phyloP scores from a whole-genome alignment of 2,329 filamentous ascomycete species.

The Aspergillus ibericus region DNA sequence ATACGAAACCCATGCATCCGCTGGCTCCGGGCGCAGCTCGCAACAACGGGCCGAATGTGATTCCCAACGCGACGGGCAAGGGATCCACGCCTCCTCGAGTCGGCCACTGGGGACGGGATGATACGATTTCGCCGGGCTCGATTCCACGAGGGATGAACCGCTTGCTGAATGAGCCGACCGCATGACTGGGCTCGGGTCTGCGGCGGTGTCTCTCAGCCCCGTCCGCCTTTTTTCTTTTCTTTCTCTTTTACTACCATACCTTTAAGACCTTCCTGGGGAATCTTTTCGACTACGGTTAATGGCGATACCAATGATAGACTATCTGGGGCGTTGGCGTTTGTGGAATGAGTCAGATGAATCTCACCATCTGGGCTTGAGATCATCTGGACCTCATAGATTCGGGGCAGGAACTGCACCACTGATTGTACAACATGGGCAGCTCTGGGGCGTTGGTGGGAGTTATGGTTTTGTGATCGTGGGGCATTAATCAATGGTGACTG shows the following conservation, averaged over 20 bases:
- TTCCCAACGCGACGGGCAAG: slow-evolving; percentile 25
- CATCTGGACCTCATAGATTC: background rate
- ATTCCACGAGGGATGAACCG: slow-evolving; percentile 26
- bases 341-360: background rate
- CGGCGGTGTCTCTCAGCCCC: background rate
- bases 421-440: background rate
- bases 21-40: slow-evolving; percentile 35
- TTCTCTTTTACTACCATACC: slow-evolving; percentile 8
- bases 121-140: slow-evolving; percentile 26
- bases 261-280: slow-evolving; percentile 6
- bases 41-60: slow-evolving; percentile 34
- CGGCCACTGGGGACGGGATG: slow-evolving; percentile 16
- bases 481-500: background rate
- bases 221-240: slow-evolving; percentile 2
- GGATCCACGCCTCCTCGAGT: slow-evolving; percentile 13
- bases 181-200: slow-evolving; percentile 9
- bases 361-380: background rate
- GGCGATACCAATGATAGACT: slow-evolving; percentile 41
- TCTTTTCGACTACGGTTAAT: slow-evolving; percentile 11
- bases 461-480: background rate
- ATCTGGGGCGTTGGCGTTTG: slow-evolving; percentile 19
- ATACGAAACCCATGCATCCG: slow-evolving; percentile 37
- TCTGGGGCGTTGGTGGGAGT: background rate
- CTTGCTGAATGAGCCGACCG: slow-evolving; percentile 19
- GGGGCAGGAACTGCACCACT: background rate